phyloP scores from a whole-genome alignment of 768 basidiomycete species.

The Russula dissimulans region DNA sequence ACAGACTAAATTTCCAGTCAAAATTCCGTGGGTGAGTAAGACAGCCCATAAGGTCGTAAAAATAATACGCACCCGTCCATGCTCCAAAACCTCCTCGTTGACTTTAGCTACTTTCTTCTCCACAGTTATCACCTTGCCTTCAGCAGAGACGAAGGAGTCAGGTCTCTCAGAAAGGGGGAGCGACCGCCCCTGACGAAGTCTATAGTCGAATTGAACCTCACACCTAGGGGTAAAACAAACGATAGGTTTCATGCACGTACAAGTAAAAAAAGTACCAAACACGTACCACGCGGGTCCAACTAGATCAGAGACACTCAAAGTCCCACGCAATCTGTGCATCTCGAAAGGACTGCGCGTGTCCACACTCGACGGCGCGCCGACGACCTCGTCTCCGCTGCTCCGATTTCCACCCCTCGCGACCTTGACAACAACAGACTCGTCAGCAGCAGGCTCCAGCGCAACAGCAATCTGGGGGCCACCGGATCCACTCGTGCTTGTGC shows the following conservation, averaged over 20 bases:
- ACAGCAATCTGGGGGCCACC: slow-evolving; percentile 17
- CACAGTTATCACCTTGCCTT: slow-evolving; percentile 54
- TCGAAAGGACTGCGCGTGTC: slow-evolving; percentile 14
- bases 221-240: slow-evolving; percentile 43
- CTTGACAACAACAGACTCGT: slow-evolving; percentile 11
- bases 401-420: neutral
- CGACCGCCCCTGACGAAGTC: slow-evolving; percentile 49
- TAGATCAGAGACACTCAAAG: slow-evolving; percentile 18
- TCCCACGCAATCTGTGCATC: neutral
- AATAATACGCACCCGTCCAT: slow-evolving; percentile 42
- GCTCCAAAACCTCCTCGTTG: slow-evolving; percentile 45
- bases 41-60: neutral
- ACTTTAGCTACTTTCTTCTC: slow-evolving; percentile 39
- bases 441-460: slow-evolving; percentile 9
- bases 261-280: neutral
- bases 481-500: neutral
- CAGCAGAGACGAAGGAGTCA: slow-evolving; percentile 41
- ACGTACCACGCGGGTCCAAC: slow-evolving; percentile 19
- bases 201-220: slow-evolving; percentile 72
- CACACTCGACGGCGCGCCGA: neutral
- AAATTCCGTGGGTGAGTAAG: neutral
- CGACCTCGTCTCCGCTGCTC: neutral
- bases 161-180: slow-evolving; percentile 45
- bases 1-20: slow-evolving; percentile 38
- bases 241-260: neutral